Percentiles rank a stretch among this genome's conserved stretches.
Evolutionary conservation across 176 grass and related monocot genomes (phyloP).

Genomic region (Leersia perrieri): DNA sequence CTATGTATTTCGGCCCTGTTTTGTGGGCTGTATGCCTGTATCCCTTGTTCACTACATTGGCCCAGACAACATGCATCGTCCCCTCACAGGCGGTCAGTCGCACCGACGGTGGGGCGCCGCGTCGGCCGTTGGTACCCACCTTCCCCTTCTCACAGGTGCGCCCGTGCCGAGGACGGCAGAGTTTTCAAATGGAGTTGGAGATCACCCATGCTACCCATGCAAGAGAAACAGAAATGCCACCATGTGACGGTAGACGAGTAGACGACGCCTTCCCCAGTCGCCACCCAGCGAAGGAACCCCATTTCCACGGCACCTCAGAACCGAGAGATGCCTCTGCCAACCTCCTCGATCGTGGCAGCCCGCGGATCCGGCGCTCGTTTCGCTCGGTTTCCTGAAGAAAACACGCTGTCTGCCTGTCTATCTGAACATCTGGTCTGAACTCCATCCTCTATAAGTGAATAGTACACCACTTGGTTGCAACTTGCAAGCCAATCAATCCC

Average conservation of each 20-base stretch:
- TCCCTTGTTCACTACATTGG: too few relatives aligned
- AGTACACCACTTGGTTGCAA: neutral
- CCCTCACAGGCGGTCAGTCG: too few relatives aligned
- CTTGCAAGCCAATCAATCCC: neutral
- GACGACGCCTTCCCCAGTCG: constrained; percentile 19
- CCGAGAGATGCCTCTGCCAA: constrained; percentile 16
- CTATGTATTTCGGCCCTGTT: too few relatives aligned
- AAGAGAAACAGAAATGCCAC: neutral
- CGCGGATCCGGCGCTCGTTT: constrained; percentile 34
- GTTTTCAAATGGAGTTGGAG: neutral
- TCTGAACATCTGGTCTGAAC: neutral
- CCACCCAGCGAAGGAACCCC: neutral
- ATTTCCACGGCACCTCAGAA: constrained; percentile 6
- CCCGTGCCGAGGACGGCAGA: too few relatives aligned
- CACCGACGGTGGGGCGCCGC: too few relatives aligned
- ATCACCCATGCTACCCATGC: neutral
- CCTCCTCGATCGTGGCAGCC: constrained; percentile 16
- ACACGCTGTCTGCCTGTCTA: neutral
- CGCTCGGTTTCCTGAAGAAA: neutral
- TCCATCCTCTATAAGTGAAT: constrained; percentile 17
- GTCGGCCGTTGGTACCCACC: too few relatives aligned
- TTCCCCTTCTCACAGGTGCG: too few relatives aligned
- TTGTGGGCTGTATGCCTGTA: too few relatives aligned
- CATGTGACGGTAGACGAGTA: neutral
- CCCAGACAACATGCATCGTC: too few relatives aligned